Evolutionary conservation across 176 grass and related monocot species (phyloP).

Genomic region (Coix lacrymajobi): DNA sequence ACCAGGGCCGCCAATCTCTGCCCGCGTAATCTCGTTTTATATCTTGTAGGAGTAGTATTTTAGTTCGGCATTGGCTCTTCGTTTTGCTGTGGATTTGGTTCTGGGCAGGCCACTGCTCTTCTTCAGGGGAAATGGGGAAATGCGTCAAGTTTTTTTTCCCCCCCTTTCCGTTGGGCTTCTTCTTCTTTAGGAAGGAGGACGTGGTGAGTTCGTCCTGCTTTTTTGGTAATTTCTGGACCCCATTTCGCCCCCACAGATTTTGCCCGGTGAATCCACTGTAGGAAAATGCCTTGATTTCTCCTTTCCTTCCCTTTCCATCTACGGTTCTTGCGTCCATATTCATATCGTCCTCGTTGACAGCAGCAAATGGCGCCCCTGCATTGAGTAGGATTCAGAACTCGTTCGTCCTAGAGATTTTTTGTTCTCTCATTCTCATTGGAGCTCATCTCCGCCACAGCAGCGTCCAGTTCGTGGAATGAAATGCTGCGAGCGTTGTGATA

Average conservation of each 20-base stretch:
- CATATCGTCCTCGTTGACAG: not conserved
- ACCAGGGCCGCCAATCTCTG: conserved; percentile 5
- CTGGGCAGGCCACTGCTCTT: not conserved
- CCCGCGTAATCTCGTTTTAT: not conserved
- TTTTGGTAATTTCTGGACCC: conserved; percentile 42
- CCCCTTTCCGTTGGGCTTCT: not conserved
- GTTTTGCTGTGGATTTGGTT: not conserved
- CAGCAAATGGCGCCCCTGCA: conserved; percentile 3
- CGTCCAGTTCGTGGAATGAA: conserved; percentile 21
- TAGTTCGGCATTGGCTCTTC: not conserved
- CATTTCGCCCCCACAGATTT: conserved; percentile 1
- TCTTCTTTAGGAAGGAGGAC: not conserved
- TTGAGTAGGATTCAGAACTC: conserved; percentile 4
- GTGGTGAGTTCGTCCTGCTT: conserved; percentile 10
- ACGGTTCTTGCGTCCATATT: not conserved
- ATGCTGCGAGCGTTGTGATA: not conserved
- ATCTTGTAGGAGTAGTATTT: not conserved
- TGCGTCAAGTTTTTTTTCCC: conserved; percentile 28
- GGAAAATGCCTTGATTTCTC: conserved; percentile 7
- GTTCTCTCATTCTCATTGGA: not conserved
- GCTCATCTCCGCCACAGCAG: not conserved
- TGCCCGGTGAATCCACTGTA: not conserved
- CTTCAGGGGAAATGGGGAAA: not conserved
- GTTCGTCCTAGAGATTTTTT: not conserved
- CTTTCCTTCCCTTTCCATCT: conserved; percentile 19